These are phyloP conservation scores for Rhytidhysteron rufulum DNA, from an alignment of 2,329 filamentous ascomycete species.

Conservation along the genomic window DNA sequence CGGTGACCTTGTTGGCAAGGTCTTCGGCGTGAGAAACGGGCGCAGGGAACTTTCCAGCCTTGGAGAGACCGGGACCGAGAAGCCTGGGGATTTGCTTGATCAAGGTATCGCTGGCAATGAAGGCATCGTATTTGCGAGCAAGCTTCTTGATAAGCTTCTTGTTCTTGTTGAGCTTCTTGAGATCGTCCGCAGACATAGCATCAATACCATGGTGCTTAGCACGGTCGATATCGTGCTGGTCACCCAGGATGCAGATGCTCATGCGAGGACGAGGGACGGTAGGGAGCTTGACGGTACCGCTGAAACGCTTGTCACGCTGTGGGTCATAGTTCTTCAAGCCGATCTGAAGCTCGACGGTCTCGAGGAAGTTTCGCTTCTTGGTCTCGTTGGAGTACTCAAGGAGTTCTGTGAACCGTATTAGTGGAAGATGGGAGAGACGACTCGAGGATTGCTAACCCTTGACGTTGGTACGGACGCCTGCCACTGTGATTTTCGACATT, in stretches of 20 bases:
- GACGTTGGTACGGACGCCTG: conserved; percentile 95
- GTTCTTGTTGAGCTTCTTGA: conserved; percentile 99
- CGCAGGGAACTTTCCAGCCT: conserved; percentile 93
- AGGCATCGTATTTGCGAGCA: conserved; percentile 99
- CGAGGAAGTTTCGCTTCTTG: conserved; percentile 98
- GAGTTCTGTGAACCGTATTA: conserved; percentile 52
- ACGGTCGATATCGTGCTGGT: conserved; percentile 99
- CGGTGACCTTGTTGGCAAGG: conserved; percentile 90
- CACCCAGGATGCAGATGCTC: conserved; percentile 66
- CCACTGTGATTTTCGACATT: conserved; percentile 81
- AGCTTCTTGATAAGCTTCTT: conserved; percentile 99
- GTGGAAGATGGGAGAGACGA: not conserved
- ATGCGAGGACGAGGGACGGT: conserved; percentile 69
- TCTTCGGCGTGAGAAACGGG: conserved; percentile 97
- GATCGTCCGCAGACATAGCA: conserved; percentile 95
- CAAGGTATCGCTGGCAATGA: conserved; percentile 82
- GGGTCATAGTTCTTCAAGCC: conserved; percentile 60
- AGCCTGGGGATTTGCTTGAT: conserved; percentile 99
- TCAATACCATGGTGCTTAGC: conserved; percentile 99
- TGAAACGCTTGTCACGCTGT: conserved; percentile 99
- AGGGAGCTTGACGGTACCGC: conserved; percentile 94
- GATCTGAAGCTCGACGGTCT: conserved; percentile 38
- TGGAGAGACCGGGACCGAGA: conserved; percentile 95
- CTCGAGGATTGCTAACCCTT: conserved; percentile 35
- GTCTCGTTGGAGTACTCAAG: conserved; percentile 92